Conservation (phyloP, 768 basidiomycete species). For the Xerocomus spinulosus region DNA sequence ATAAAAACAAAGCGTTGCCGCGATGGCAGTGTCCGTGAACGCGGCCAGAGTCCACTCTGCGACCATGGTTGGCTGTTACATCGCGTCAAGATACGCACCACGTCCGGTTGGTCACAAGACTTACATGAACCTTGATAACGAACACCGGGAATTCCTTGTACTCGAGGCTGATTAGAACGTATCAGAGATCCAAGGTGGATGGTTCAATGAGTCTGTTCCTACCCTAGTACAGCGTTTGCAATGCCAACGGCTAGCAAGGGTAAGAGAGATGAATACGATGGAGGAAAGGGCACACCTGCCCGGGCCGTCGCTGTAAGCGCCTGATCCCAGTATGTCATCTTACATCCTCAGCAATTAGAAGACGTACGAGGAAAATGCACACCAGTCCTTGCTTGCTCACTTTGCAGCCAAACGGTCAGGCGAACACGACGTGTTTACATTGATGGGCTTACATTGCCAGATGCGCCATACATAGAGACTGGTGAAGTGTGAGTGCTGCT, state of each 20-base stretch:
- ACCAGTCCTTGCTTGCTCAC: slow-evolving; percentile 9
- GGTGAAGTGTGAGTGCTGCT: neutral
- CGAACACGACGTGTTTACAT: neutral
- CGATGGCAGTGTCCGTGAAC: slow-evolving; percentile 5
- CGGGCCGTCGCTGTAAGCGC: slow-evolving; percentile 5
- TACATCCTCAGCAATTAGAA: too few relatives aligned
- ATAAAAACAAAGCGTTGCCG: slow-evolving; percentile 9
- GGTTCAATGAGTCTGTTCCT: neutral
- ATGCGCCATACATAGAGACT: slow-evolving; percentile 20
- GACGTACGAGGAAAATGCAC: slow-evolving; percentile 12
- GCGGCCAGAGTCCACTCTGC: slow-evolving; percentile 10
- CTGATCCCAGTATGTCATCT: neutral
- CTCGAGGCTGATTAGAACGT: slow-evolving; percentile 1
- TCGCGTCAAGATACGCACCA: neutral
- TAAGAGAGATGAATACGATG: neutral
- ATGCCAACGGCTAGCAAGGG: slow-evolving; percentile 8
- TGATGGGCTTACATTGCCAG: slow-evolving; percentile 11
- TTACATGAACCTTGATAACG: slow-evolving; percentile 3
- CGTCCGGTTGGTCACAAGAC: neutral
- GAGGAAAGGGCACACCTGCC: slow-evolving; percentile 1
- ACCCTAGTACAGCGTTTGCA: slow-evolving; percentile 1
- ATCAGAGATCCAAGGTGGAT: neutral
- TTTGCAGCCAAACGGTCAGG: neutral
- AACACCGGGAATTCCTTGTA: neutral
- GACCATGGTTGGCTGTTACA: slow-evolving; percentile 11